phyloP scores from a whole-genome alignment of 2,329 filamentous ascomycete genomes.

The Macrophomina pseudophaseolina region DNA sequence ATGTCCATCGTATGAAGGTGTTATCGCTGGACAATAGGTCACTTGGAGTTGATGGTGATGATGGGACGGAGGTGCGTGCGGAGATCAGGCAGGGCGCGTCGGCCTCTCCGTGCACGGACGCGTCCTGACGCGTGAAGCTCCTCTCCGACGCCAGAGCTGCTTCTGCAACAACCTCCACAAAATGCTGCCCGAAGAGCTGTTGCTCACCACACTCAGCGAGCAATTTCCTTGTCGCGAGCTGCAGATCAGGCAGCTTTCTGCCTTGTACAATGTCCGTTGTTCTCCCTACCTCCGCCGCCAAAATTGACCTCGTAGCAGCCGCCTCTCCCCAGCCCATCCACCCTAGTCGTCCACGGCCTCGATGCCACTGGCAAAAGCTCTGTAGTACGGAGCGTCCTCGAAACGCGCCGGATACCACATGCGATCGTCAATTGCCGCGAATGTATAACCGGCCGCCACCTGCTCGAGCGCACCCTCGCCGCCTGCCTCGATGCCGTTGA shows the following conservation, averaged over 20 bases:
- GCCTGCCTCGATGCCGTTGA: conserved; percentile 50
- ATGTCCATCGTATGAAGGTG: too few relatives aligned
- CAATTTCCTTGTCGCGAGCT: conserved; percentile 51
- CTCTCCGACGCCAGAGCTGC: background rate
- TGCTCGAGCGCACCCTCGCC: conserved; percentile 73
- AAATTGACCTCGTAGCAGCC: conserved; percentile 53
- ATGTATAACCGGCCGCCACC: conserved; percentile 77
- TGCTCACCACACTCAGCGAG: conserved; percentile 41
- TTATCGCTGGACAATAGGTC: too few relatives aligned
- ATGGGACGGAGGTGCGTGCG: background rate
- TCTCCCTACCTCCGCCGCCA: background rate
- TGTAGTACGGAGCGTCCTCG: conserved; percentile 68
- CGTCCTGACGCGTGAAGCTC: conserved; percentile 18
- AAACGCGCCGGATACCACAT: conserved; percentile 56
- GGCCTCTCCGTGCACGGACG: conserved; percentile 15
- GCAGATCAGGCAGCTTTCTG: conserved; percentile 54
- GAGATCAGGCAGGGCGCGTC: background rate
- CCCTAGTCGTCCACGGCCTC: conserved; percentile 81
- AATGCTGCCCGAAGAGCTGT: conserved; percentile 46
- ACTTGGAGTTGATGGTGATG: too few relatives aligned
- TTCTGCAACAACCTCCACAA: conserved; percentile 29
- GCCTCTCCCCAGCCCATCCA: conserved; percentile 70
- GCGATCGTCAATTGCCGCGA: conserved; percentile 72
- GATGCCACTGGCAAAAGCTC: conserved; percentile 86
- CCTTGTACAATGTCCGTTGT: conserved; percentile 50